Evolutionary conservation across 441 rosid genomes (phyloP), one percentile per base, ranked within the genome.

Genomic region (Dalechampia spathulata): DNA sequence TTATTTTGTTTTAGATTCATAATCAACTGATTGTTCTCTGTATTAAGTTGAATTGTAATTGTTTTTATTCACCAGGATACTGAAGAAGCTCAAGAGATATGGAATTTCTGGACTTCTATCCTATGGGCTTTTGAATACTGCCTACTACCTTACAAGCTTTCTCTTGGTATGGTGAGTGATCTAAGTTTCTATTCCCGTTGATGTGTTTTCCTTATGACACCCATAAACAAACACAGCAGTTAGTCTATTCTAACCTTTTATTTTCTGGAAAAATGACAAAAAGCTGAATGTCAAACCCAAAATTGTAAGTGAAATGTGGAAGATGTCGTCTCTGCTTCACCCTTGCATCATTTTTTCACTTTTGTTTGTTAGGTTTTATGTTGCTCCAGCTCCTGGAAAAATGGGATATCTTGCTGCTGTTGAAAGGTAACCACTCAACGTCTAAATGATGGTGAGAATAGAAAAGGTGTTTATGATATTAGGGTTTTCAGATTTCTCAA

Each of bases 101-200:
- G 96, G 96, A 67, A 62, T 83, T 47, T 82, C 96, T 43, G 96
- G 98, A 63, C 45, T 91, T 40, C 69, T 91, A 66, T 85, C 95
- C 0, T 91, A 91, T 66, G 96, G 96, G 52, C 62, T 91, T 49
- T 69, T 91, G 57, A 91, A 85, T 64, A 87, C 98, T 20, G 86
- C 71, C 37, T 91, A 91, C 75, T 91, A 91, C 66, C 78, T 76
- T 46, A 73, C 75, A 19, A 78, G 85, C 27, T 91, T 86, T 72
- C 87, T 87, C 36, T 55, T 86, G 71, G 98, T 86, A 2, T 91
- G 98, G 93, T 91, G 49, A 75, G 98, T 74, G 51, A 52, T 56
- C 52, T 53, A 22, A 22, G 20, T 44, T 39, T 51, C 26, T 7
- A 12, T 49, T 22, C 17, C 16, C 3, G 22, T 63, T 54, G 28